Evolutionary conservation across 106 monocot species (phyloP), one percentile per base, ranked within the genome.

Genomic region (Xerophyta viscosa): DNA sequence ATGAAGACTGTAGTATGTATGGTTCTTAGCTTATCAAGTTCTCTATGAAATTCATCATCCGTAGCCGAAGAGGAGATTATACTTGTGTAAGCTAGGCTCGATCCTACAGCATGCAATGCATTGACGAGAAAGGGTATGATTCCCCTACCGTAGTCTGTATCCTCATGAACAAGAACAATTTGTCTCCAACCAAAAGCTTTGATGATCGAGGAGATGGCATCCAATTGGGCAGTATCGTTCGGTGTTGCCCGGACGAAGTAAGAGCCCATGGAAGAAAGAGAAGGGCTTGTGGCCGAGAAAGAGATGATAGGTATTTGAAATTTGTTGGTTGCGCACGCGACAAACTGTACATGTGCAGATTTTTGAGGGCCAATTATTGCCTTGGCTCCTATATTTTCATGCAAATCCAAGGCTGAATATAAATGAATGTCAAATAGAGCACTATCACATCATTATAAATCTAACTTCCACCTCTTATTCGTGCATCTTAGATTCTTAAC

Each of bases 361-460:
- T 50, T 64, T 45, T 87, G 83, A 27, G 92, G 92, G 15, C 87
- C 83, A n/a, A 87, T 58, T 1, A 92, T 87, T 6, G 79, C 83
- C 55, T 83, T 50, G 10, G 83, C 92, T 57, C 53, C 26, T 19
- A 68, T 63, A 66, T 87, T 83, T 24, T 79, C 74, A 37, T 83
- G 51, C 14, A 93, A 65, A 65, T 83, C 83, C 1, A 83, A 30
- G 41, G 87, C 92, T 93, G 74, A 27, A 68, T 21, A 11, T 10
- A 20, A 45, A 30, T n/a, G n/a, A n/a, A n/a, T n/a, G n/a, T n/a
- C n/a, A n/a, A n/a, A n/a, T n/a, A n/a, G n/a, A n/a, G n/a, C n/a
- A n/a, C n/a, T n/a, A n/a, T n/a, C n/a, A n/a, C n/a, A n/a, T n/a
- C n/a, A n/a, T n/a, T n/a, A n/a, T n/a, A n/a, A n/a, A n/a, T n/a